Evolutionary conservation across 441 rosid species (phyloP).

Genomic region (Kokia cookei): DNA sequence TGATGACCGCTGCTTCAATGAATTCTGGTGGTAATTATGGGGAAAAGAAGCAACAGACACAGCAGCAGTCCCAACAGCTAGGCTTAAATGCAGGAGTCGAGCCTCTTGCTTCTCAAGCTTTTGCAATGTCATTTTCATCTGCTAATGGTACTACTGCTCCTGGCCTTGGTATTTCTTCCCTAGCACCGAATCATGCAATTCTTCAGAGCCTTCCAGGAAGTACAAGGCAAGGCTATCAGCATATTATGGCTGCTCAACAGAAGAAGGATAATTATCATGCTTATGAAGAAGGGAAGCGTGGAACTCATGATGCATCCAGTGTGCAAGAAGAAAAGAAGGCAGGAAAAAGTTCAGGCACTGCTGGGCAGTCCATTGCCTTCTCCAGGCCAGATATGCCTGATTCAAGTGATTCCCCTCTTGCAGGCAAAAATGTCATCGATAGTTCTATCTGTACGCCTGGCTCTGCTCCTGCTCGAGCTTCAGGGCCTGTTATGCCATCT

Average conservation of each 20-base stretch:
- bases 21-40: slow-evolving; percentile 34
- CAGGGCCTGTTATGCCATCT: slow-evolving; percentile 41
- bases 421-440: slow-evolving; percentile 64
- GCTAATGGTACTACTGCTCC: slow-evolving; percentile 52
- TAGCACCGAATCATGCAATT: slow-evolving; percentile 65
- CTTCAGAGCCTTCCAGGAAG: slow-evolving; percentile 73
- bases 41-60: slow-evolving; percentile 57
- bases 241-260: slow-evolving; percentile 60
- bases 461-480: slow-evolving; percentile 40
- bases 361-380: slow-evolving; percentile 82
- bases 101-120: slow-evolving; percentile 54
- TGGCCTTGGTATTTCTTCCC: slow-evolving; percentile 61
- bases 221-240: slow-evolving; percentile 52
- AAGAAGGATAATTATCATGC: slow-evolving; percentile 56
- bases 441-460: slow-evolving; percentile 68
- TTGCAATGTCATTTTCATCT: slow-evolving; percentile 84
- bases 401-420: slow-evolving; percentile 43
- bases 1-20: slow-evolving; percentile 49
- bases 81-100: slow-evolving; percentile 56
- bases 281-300: slow-evolving; percentile 62
- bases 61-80: slow-evolving; percentile 45
- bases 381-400: slow-evolving; percentile 63
- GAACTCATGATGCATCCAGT: slow-evolving; percentile 35
- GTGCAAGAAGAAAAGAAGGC: slow-evolving; percentile 69
- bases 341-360: slow-evolving; percentile 35